phyloP scores from a whole-genome alignment of 208 protist genomes.

The Acanthamoeba healyi region DNA sequence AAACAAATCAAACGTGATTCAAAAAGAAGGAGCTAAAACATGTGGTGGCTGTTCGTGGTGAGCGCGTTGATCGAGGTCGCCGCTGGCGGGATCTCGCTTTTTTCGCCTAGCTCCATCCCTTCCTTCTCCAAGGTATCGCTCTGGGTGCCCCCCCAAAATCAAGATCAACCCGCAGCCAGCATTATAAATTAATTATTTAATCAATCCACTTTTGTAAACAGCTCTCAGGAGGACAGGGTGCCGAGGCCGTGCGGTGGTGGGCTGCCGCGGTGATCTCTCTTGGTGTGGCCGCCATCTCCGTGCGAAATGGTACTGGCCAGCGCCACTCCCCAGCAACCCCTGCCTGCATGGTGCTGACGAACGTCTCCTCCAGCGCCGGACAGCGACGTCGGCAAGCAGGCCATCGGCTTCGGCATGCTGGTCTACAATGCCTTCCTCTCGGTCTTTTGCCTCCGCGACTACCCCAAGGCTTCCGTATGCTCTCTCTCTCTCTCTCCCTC shows the following conservation, averaged over 20 bases:
- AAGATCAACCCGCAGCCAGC: not conserved
- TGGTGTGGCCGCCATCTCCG: not conserved
- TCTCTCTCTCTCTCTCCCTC: not conserved
- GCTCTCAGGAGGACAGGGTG: not conserved
- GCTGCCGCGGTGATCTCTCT: constrained; percentile 6
- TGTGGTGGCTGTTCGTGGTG: constrained; percentile 47
- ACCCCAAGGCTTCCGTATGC: constrained; percentile 3
- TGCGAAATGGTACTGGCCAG: not conserved
- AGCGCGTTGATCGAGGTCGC: constrained; percentile 18
- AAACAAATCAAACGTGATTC: too few species aligned
- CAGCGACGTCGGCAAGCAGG: constrained; percentile 11
- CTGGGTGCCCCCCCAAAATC: not conserved
- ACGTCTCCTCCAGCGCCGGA: not conserved
- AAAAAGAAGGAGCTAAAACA: not conserved
- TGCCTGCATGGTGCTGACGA: not conserved
- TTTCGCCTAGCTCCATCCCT: not conserved
- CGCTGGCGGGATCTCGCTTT: not conserved
- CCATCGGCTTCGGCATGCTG: not conserved
- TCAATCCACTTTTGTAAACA: not conserved
- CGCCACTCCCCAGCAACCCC: too few species aligned
- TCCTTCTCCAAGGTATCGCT: not conserved
- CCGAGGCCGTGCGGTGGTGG: constrained; percentile 25
- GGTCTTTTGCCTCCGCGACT: constrained; percentile 24
- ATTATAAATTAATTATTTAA: not conserved
- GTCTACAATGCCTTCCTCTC: constrained; percentile 7